Base-by-base conservation (phyloP, 2,329 filamentous ascomycete species). In the Hypoxylon rubiginosum region DNA sequence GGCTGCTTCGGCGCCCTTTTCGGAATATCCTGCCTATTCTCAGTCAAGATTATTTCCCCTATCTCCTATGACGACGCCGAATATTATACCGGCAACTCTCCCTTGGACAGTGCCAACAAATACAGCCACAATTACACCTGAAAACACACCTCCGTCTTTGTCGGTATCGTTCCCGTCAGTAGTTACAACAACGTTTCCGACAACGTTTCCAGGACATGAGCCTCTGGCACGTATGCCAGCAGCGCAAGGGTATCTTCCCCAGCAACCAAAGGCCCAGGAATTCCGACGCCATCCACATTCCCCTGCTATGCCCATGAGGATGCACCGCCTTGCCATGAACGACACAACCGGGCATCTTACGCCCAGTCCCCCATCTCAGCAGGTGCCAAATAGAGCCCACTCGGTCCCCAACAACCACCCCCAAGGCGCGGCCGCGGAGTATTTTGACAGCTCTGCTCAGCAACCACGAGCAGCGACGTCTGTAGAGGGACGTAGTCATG, bases 181-280 rank as follows among this genome's bases (percentile, higher is more conserved):
- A 30, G 6, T 30, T 28, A 28, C 26, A 28, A 7, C 26, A 3
- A 28, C 26, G 3, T 4, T 28, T 9, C 28, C 28, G 6, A 30
- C 28, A 30, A 30, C 28, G 5, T 1, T 30, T 30, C 28, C 8
- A 30, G 28, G 28, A 36, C 52, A 61, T 34, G 32, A 36, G n/a
- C 46, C 43, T 9, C 21, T 57, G 17, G 7, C 36, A n/a, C 32
- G 57, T 13, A 34, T 56, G 30, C 62, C 58, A 2, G 55, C 66
- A 28, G 54, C 67, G 8, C 57, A 62, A 46, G 65, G 65, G 6
- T 70, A 66, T 30, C 60, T 62, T 59, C 68, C 66, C 39, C 59
- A 60, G 9, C 51, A 57, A 15, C 52, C 36, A 17, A 53, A 21
- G 41, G 8, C 49, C 3, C 52, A 34, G 13, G 61, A 52, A 41